Base-by-base conservation (phyloP, 2,329 filamentous ascomycete genomes). In the Fusarium brevicatenulatum region DNA sequence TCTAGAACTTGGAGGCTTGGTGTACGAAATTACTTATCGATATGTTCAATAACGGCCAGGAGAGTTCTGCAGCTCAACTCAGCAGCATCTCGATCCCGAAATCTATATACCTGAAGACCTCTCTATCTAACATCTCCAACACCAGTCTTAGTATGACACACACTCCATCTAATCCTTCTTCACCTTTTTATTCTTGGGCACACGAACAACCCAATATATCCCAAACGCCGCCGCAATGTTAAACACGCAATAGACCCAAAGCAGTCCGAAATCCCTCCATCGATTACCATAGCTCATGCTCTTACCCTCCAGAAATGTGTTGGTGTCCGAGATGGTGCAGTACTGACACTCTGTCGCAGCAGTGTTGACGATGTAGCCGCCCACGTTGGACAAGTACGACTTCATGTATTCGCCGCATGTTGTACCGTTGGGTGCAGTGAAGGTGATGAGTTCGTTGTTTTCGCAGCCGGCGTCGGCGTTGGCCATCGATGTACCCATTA, bases 401-500 rank as follows among this genome's bases (percentile, higher is more conserved):
- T 76, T 70, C 78, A 92, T 78, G 77, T 92, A 93, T 23, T 86
- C 73, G 4, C 76, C 82, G 77, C 91, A 93, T 0, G 85, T 92
- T 64, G 81, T 70, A 13, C 84, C 85, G 2, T 77, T 63, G 0
- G 88, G 86, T 0, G 93, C 89, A 28, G 89, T 82, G 77, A 96
- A 91, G 11, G 82, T 80, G 28, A 92, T 83, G 63, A 88, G 83
- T 79, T 96, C 93, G 75, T 91, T 92, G 4, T 78, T 42, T 2
- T 91, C 87, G 79, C 93, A 95, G 3, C 78, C 74, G 28, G 93
- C 88, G 0, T 77, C 46, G 0, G 88, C 87, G 72, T 91, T 89
- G 15, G 91, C 91, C 32, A 95, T 82, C 1, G 88, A 90, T 4
- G 88, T 88, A 0, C 89, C 86, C 9, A 94, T 80, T 78, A 95